Evolutionary conservation across 2,329 filamentous ascomycete species (phyloP).

Genomic region (Aspergillus fumigatiaffinis): DNA sequence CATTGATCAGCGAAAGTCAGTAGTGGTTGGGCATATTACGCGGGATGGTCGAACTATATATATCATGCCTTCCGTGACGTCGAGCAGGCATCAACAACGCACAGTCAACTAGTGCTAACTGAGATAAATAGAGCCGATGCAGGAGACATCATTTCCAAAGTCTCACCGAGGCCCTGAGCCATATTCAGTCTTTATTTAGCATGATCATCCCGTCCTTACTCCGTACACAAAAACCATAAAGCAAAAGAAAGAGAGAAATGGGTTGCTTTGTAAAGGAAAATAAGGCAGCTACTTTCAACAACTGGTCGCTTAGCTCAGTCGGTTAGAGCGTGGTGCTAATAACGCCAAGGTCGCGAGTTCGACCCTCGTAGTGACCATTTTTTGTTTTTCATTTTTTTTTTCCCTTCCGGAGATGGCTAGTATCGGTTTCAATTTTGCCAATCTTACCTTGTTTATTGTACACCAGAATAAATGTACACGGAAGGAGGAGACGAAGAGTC

Average conservation of each 20-base stretch:
- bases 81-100: neutral
- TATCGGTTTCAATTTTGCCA: neutral
- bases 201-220: neutral
- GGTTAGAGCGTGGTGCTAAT: neutral
- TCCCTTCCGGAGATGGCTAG: constrained; percentile 3
- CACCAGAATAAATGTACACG: neutral
- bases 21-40: too few relatives aligned
- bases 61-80: neutral
- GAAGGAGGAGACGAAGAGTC: neutral
- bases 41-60: neutral
- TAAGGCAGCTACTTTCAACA: too few relatives aligned
- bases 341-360: neutral
- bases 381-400: neutral
- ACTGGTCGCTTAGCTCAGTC: neutral
- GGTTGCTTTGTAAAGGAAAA: too few relatives aligned
- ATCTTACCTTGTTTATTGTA: neutral
- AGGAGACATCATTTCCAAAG: neutral
- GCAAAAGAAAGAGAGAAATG: too few relatives aligned
- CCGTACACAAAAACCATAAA: too few relatives aligned
- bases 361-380: neutral
- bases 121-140: neutral
- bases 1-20: too few relatives aligned
- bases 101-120: neutral
- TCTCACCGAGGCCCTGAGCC: neutral
- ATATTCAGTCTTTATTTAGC: neutral